phyloP scores from a whole-genome alignment of 805 yeast genomes.

The Nakazawaea sp. region DNA sequence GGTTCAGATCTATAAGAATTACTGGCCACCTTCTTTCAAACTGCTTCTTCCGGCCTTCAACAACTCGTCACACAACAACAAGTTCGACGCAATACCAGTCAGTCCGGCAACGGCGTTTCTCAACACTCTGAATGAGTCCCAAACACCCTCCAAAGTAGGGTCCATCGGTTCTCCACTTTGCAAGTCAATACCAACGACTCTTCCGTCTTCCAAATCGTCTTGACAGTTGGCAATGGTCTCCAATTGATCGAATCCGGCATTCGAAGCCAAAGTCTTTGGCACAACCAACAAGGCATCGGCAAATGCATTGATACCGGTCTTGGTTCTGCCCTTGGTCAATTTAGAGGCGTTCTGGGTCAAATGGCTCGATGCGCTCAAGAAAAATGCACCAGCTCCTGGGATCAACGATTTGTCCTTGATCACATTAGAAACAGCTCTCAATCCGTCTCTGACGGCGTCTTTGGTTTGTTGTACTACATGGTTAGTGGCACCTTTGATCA shows the following conservation, averaged over 20 bases:
- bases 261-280: conserved; percentile 88
- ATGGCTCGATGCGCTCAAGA: conserved; percentile 71
- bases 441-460: conserved; percentile 96
- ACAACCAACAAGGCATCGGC: conserved; percentile 86
- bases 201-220: conserved; percentile 78
- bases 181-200: conserved; percentile 85
- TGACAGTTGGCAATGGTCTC: conserved; percentile 86
- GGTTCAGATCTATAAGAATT: no score
- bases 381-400: conserved; percentile 98
- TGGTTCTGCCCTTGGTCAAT: conserved; percentile 72
- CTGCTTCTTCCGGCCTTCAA: conserved; percentile 96
- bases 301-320: conserved; percentile 89
- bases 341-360: conserved; percentile 46
- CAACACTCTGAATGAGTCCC: conserved; percentile 93
- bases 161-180: conserved; percentile 93
- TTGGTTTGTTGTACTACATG: conserved; percentile 87
- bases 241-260: conserved; percentile 90
- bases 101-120: conserved; percentile 92
- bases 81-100: conserved; percentile 88
- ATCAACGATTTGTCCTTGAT: conserved; percentile 77
- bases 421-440: conserved; percentile 90
- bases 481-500: conserved; percentile 89
- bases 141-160: conserved; percentile 88
- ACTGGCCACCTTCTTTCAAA: conserved; percentile 67
- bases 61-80: conserved; percentile 90